These are phyloP conservation scores for Trametes sanguinea DNA, from an alignment of 768 basidiomycete genomes.

Conservation along the genomic window DNA sequence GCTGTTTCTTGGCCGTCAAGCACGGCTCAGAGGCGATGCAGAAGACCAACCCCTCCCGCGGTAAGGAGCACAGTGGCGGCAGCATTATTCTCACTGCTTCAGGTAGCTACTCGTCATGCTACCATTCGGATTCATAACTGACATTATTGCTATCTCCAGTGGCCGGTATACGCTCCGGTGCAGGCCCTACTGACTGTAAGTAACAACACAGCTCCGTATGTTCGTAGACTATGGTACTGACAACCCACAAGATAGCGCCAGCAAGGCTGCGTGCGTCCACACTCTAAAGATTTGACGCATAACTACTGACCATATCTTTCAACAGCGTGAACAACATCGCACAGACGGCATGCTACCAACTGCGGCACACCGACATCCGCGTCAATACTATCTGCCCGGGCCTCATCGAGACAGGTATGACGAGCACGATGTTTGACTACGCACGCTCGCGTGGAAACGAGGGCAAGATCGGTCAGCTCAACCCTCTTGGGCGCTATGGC, in stretches of 20 bases:
- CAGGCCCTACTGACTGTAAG: slow-evolving; percentile 81
- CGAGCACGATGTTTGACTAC: slow-evolving; percentile 68
- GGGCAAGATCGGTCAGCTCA: slow-evolving; percentile 79
- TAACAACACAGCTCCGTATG: neutral
- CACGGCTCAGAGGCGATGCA: slow-evolving; percentile 83
- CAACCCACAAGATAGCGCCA: slow-evolving; percentile 70
- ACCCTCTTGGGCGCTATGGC: slow-evolving; percentile 82
- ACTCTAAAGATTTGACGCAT: neutral
- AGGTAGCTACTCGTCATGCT: slow-evolving; percentile 43
- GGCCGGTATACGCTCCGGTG: slow-evolving; percentile 82
- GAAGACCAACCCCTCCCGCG: slow-evolving; percentile 60
- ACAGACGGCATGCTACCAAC: slow-evolving; percentile 76
- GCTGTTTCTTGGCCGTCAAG: slow-evolving; percentile 89
- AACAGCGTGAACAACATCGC: slow-evolving; percentile 85
- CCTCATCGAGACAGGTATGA: slow-evolving; percentile 94
- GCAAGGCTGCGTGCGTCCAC: slow-evolving; percentile 76
- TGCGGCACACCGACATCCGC: slow-evolving; percentile 80
- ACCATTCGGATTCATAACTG: neutral
- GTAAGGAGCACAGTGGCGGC: slow-evolving; percentile 70
- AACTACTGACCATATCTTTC: neutral
- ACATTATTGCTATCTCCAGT: slow-evolving; percentile 43
- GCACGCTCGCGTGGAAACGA: slow-evolving; percentile 76
- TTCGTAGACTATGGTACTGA: neutral
- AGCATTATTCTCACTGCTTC: slow-evolving; percentile 91
- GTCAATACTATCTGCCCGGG: slow-evolving; percentile 92